These are phyloP conservation scores for Marchantia polymorpha DNA, from an alignment of 225 moss, liverwort and hornwort genomes.

Conservation along the genomic window DNA sequence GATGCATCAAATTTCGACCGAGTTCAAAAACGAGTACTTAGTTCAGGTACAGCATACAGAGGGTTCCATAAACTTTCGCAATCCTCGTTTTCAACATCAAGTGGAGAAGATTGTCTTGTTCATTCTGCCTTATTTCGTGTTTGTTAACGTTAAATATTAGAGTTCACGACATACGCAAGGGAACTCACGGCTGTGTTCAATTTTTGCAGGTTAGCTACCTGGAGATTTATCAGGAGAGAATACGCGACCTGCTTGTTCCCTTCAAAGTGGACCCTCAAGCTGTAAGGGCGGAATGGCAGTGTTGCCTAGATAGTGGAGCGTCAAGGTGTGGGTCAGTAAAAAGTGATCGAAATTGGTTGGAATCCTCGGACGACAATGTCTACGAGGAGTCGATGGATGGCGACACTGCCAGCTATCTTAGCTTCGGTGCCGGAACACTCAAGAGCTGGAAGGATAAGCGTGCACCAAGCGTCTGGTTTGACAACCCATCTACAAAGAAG, in stretches of 20 bases:
- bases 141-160: too few relatives aligned
- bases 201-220: conserved; percentile 68
- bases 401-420: conserved; percentile 29
- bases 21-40: conserved; percentile 49
- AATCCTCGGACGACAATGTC: conserved; percentile 23
- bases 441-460: conserved; percentile 38
- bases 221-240: conserved; percentile 74
- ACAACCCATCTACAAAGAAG: conserved; percentile 39
- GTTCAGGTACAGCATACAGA: conserved; percentile 54
- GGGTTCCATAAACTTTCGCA: too few relatives aligned
- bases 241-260: conserved; percentile 59
- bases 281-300: conserved; percentile 28
- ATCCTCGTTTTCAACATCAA: neutral
- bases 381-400: conserved; percentile 28
- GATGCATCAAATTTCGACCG: conserved; percentile 55
- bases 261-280: conserved; percentile 42
- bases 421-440: conserved; percentile 27
- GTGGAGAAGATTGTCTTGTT: neutral
- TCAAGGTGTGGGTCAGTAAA: conserved; percentile 29
- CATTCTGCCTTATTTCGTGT: neutral
- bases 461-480: conserved; percentile 46
- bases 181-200: too few relatives aligned
- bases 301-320: neutral
- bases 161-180: too few relatives aligned
- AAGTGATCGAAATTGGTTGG: conserved; percentile 18